Evolutionary conservation across 306 rosid species (phyloP), one percentile per base, ranked within the genome.

Genomic region (Trifolium pratense): DNA sequence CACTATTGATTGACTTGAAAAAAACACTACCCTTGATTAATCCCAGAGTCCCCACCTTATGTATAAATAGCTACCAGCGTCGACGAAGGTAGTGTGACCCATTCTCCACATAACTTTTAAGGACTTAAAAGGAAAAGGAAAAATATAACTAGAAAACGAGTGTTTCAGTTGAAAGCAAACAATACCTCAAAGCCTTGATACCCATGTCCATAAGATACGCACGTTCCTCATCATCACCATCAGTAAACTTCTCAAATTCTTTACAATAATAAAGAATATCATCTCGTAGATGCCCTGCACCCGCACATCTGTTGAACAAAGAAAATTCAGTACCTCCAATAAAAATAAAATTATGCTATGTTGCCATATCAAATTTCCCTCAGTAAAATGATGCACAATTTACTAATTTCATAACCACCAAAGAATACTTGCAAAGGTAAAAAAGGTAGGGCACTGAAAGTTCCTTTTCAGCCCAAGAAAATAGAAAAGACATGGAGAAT

Each of bases 271-370:
- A 64, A 60, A 87, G 89, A 77, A 92, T 90, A 66, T 92, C 96
- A 76, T 90, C 96, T 59, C 91, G 87, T n/a, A 92, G 68, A 81
- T 92, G 87, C 80, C 96, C 96, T 36, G 96, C 94, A 0, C 97
- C 96, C 45, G 87, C 92, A 82, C 96, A 92, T 85, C 97, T 92
- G 49, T 84, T 59, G 69, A 81, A 73, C 51, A 64, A 75, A 64
- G 70, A 81, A 60, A 68, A 53, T 70, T 83, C 73, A 88, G 84
- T 61, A 60, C 32, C 68, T 17, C 70, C 21, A 66, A 81, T 45
- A 42, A 39, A 58, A 64, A 13, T 56, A 34, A 58, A 31, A 7
- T 56, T 68, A 14, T 13, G 34, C 31, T 37, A 53, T 49, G 45
- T 37, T 65, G 39, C 49, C 32, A 58, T 55, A 57, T 55, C 66